Percentiles rank a stretch among this genome's conserved stretches.
phyloP scores from a whole-genome alignment of 1,284 basidiomycete genomes.

The Fomitopsis palustris region DNA sequence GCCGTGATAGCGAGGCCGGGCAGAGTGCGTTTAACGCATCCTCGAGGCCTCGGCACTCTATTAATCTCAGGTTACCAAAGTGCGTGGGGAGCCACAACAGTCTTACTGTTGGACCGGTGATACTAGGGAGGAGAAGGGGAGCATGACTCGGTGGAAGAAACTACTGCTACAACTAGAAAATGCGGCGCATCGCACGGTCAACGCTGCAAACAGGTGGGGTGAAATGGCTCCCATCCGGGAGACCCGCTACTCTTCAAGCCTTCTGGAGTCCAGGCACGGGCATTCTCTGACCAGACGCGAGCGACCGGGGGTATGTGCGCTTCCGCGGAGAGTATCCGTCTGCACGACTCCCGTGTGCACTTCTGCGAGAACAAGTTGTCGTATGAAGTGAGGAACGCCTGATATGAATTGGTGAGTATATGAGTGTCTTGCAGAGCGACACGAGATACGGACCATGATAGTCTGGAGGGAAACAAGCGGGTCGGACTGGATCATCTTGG shows the following conservation, averaged over 20 bases:
- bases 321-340: conserved; percentile 61
- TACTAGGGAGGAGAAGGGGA: too few relatives aligned
- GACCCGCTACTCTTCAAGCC: conserved; percentile 17
- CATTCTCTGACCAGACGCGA: conserved; percentile 43
- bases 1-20: too few relatives aligned
- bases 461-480: conserved; percentile 47
- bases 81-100: too few relatives aligned
- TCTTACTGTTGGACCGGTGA: too few relatives aligned
- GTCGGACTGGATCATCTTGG: conserved; percentile 51
- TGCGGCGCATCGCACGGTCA: not conserved
- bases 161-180: too few relatives aligned
- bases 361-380: conserved; percentile 54
- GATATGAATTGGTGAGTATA: conserved; percentile 9
- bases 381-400: conserved; percentile 54
- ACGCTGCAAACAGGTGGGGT: conserved; percentile 45
- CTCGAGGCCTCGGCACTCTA: too few relatives aligned
- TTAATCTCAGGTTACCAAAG: too few relatives aligned
- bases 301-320: conserved; percentile 69
- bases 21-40: too few relatives aligned
- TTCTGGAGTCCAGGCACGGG: conserved; percentile 10
- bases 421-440: not conserved
- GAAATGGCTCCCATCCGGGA: conserved; percentile 48
- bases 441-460: conserved; percentile 37
- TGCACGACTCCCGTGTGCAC: conserved; percentile 46
- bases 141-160: too few relatives aligned